Evolutionary conservation across 2,329 filamentous ascomycete species (phyloP), one percentile per base, ranked within the genome.

Genomic region (Trichoderma guizhouense): DNA sequence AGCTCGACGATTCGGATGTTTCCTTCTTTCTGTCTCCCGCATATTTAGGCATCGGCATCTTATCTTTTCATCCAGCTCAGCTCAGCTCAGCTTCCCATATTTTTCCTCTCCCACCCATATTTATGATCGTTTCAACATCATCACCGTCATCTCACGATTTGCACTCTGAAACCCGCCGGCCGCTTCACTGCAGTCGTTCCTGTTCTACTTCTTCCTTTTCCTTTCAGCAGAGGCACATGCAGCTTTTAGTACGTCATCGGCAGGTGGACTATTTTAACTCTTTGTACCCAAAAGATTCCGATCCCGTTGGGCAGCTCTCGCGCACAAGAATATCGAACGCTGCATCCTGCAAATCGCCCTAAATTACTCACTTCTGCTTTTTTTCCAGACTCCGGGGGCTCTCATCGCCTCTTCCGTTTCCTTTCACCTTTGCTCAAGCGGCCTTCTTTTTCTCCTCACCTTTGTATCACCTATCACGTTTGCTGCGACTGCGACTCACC

Each of bases 171-270:
- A 39, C 1, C 21, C 15, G 24, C 21, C 39, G 15, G 63, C 34
- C 47, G 63, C 63, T 58, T 30, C 32, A n/a, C 47, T 24, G 47
- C 47, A 53, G 3, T 1, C 21, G 47, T 53, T 53, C 21, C 57
- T 32, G 21, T 64, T 70, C 24, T 47, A 8, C 24, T 58, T 26
- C 12, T 30, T n/a, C n/a, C n/a, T 21, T n/a, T 39, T 53, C n/a
- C 39, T 43, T 55, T 36, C 34, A 63, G 57, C 58, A 70, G 57
- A 70, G 43, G 57, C 60, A 70, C 51, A 71, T 55, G 68, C 68
- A 63, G 68, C 68, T 71, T 57, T 64, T 71, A 71, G 61, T 64
- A 64, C 68, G 68, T 64, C 68, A 64, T 63, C 34, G 32, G 47
- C 60, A 26, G 68, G 60, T 32, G 32, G 60, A 60, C 60, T 30